These are phyloP conservation scores for barrel medic (Medicago truncatula) DNA, from an alignment of 306 rosid species.

Conservation along the genomic window DNA sequence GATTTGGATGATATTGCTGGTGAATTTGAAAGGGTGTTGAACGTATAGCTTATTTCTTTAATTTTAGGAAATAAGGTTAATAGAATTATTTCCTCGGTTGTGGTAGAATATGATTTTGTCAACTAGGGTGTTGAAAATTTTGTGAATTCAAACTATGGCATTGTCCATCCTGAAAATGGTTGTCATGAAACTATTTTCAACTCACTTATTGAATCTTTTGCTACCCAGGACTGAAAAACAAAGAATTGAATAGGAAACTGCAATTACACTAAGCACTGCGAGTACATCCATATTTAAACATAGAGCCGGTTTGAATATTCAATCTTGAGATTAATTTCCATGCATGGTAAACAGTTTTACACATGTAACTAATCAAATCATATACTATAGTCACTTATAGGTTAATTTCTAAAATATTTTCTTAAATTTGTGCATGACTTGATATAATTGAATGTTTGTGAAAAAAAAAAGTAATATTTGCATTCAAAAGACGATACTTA, in stretches of 20 bases:
- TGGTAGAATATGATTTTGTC: conserved; percentile 6
- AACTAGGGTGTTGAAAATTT: conserved; percentile 10
- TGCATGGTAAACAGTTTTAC: not conserved
- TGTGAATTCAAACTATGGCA: not conserved
- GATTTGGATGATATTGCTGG: conserved; percentile 66
- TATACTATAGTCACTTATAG: too few relatives aligned
- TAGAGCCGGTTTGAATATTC: not conserved
- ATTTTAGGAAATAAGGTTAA: not conserved
- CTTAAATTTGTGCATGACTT: too few relatives aligned
- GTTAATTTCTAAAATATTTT: too few relatives aligned
- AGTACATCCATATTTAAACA: not conserved
- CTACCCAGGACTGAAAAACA: too few relatives aligned
- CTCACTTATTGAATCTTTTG: too few relatives aligned
- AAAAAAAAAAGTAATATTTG: too few relatives aligned
- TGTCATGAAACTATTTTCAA: too few relatives aligned
- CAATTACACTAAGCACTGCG: not conserved
- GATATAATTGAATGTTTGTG: too few relatives aligned
- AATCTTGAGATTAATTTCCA: not conserved
- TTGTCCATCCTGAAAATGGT: not conserved
- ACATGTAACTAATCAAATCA: too few relatives aligned
- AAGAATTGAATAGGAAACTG: too few relatives aligned
- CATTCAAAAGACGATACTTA: too few relatives aligned
- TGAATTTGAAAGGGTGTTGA: conserved; percentile 58
- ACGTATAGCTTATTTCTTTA: conserved; percentile 59
- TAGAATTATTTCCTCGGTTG: not conserved